Evolutionary conservation across 129 eudicot species (phyloP).

Genomic region (Helichrysum umbraculigerum): DNA sequence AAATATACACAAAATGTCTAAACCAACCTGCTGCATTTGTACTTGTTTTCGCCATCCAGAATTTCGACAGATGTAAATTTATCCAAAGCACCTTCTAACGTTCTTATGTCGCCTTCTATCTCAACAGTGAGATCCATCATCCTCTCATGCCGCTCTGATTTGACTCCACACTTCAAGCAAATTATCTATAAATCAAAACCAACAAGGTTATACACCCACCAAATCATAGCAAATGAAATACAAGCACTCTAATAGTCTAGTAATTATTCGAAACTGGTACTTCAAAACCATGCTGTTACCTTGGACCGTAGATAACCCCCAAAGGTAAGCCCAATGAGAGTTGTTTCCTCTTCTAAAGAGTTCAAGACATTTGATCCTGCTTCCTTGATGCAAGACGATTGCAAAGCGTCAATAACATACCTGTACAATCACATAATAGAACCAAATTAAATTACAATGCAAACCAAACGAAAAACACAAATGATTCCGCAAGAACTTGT

Average conservation of each 20-base stretch:
- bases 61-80: slow-evolving; percentile 73
- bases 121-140: slow-evolving; percentile 96
- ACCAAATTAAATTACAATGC: neutral
- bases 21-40: slow-evolving; percentile 84
- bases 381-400: slow-evolving; percentile 68
- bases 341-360: slow-evolving; percentile 74
- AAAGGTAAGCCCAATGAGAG: slow-evolving; percentile 81
- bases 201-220: neutral
- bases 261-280: neutral
- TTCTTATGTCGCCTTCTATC: slow-evolving; percentile 68
- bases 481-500: neutral
- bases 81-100: slow-evolving; percentile 77
- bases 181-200: slow-evolving; percentile 49
- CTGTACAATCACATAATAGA: slow-evolving; percentile 34
- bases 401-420: slow-evolving; percentile 82
- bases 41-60: slow-evolving; percentile 92
- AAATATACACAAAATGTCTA: neutral
- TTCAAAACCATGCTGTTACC: slow-evolving; percentile 39
- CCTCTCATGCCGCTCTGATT: slow-evolving; percentile 77
- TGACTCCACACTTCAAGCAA: slow-evolving; percentile 80
- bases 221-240: neutral
- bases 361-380: slow-evolving; percentile 42
- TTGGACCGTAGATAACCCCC: slow-evolving; percentile 95
- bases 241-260: slow-evolving; percentile 3
- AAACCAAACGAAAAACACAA: neutral